A percentile compares a stretch with the other conserved stretches of the same genome.
phyloP scores from a whole-genome alignment of 2,329 filamentous ascomycete species.

The Verticillium zaregamsianum region DNA sequence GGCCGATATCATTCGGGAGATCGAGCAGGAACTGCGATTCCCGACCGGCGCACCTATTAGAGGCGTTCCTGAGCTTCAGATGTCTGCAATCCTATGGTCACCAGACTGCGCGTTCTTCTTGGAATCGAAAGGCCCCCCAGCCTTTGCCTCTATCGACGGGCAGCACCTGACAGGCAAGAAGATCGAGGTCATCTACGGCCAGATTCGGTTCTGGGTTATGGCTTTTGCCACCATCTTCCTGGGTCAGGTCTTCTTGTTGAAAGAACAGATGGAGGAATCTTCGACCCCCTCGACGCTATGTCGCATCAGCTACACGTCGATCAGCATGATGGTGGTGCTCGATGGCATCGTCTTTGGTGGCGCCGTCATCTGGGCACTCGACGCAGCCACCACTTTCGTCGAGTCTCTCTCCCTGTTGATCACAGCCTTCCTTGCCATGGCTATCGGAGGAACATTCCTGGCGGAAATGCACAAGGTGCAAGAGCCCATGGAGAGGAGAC shows the following conservation, averaged over 20 bases:
- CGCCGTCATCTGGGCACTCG: constrained; percentile 52
- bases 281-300: constrained; percentile 65
- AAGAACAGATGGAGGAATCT: constrained; percentile 61
- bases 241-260: constrained; percentile 58
- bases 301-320: constrained; percentile 61
- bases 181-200: constrained; percentile 52
- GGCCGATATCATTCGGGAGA: constrained; percentile 40
- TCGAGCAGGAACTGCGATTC: constrained; percentile 60
- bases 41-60: constrained; percentile 56
- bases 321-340: constrained; percentile 57
- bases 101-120: constrained; percentile 66
- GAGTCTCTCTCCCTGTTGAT: constrained; percentile 52
- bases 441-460: constrained; percentile 53
- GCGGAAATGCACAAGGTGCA: constrained; percentile 58
- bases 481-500: constrained; percentile 48
- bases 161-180: constrained; percentile 58
- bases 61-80: constrained; percentile 50
- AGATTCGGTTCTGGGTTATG: constrained; percentile 56
- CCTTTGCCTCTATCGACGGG: constrained; percentile 44
- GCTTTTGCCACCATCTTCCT: constrained; percentile 52
- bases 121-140: constrained; percentile 59
- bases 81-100: constrained; percentile 62
- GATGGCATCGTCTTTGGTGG: constrained; percentile 56
- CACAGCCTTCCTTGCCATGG: constrained; percentile 50
- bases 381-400: constrained; percentile 51